These are phyloP conservation scores for Cadophora luteo-olivacea DNA, from an alignment of 2,329 filamentous ascomycete genomes.

Conservation along the genomic window DNA sequence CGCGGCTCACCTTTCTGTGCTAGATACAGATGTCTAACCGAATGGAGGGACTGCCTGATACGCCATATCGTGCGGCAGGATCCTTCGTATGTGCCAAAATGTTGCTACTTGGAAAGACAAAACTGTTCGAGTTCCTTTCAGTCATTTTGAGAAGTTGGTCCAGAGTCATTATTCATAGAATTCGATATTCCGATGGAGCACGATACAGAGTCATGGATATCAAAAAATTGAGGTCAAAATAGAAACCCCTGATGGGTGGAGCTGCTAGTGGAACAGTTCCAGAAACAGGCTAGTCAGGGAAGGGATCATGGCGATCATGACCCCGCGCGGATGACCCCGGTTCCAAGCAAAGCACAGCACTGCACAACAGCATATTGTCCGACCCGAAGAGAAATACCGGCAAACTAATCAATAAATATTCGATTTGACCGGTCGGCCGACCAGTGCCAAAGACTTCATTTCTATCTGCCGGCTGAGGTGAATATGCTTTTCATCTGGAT, in stretches of 20 bases:
- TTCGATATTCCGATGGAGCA: too few species aligned
- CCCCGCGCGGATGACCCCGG: not conserved
- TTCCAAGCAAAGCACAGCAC: not conserved
- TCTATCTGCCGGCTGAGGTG: not conserved
- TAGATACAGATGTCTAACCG: too few species aligned
- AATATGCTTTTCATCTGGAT: not conserved
- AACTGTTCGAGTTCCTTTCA: too few species aligned
- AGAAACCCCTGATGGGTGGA: not conserved
- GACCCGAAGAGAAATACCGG: not conserved
- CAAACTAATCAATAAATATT: not conserved
- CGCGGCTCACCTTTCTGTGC: too few species aligned
- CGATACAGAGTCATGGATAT: too few species aligned
- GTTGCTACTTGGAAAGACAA: too few species aligned
- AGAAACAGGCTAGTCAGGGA: conserved; percentile 7
- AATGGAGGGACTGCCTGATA: too few species aligned
- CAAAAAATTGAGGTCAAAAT: not conserved
- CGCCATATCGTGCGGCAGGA: too few species aligned
- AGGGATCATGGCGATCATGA: not conserved
- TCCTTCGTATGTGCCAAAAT: too few species aligned
- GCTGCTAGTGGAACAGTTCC: not conserved
- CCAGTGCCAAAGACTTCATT: conserved; percentile 1
- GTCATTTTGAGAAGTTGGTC: too few species aligned
- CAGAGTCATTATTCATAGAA: too few species aligned
- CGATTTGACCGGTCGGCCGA: not conserved
- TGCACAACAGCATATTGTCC: not conserved